A percentile compares a stretch with the other conserved stretches of the same genome.
Conservation (phyloP, 2,329 filamentous ascomycete species). For the Fusarium drepaniforme region DNA sequence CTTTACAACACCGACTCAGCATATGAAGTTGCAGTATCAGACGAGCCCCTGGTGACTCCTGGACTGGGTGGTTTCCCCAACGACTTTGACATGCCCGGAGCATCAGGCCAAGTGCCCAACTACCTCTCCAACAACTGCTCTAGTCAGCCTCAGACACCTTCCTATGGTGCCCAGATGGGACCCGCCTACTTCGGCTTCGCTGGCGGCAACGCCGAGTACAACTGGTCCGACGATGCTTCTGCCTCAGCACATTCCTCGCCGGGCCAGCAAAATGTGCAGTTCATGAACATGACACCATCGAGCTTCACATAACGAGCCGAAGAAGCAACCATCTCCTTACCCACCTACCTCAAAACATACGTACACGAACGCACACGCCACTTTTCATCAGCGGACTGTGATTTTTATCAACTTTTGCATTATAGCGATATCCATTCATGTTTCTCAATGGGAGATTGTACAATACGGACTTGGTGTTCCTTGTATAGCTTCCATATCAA, state of each 20-base stretch:
- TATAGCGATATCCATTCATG: conserved; percentile 26
- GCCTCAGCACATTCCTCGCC: conserved; percentile 50
- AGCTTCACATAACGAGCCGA: conserved; percentile 42
- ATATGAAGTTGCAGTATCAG: conserved; percentile 54
- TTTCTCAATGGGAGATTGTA: conserved; percentile 32
- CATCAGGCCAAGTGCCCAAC: conserved; percentile 56
- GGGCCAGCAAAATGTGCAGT: conserved; percentile 48
- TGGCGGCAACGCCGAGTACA: conserved; percentile 60
- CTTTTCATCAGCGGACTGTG: conserved; percentile 5
- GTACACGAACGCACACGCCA: not conserved
- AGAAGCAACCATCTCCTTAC: conserved; percentile 24
- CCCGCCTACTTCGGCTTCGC: conserved; percentile 55
- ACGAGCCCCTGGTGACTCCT: conserved; percentile 64
- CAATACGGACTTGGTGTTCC: conserved; percentile 30
- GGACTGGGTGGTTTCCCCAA: conserved; percentile 58
- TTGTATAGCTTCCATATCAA: conserved; percentile 4
- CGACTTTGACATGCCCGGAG: conserved; percentile 58
- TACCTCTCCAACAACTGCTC: conserved; percentile 57
- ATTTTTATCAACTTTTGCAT: conserved; percentile 26
- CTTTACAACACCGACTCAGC: conserved; percentile 56
- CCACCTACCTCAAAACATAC: not conserved
- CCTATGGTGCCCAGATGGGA: conserved; percentile 58
- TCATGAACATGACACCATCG: conserved; percentile 52
- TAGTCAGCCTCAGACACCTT: conserved; percentile 63
- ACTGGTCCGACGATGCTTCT: conserved; percentile 62